Evolutionary conservation across 78 protist species (phyloP).

Genomic region (Parvularia atlantis): DNA sequence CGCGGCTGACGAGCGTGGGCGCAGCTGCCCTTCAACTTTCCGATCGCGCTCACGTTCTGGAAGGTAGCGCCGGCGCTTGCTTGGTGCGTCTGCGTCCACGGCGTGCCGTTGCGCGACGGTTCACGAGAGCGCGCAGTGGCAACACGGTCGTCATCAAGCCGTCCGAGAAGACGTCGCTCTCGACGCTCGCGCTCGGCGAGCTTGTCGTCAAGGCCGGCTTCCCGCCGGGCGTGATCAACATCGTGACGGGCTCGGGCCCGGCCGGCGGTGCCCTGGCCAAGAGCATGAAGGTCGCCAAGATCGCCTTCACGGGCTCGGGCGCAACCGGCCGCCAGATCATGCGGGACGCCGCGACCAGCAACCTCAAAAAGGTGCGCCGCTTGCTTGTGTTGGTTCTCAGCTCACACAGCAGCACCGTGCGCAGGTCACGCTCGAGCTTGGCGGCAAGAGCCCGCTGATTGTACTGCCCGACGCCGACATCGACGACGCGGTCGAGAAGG

Average conservation of each 20-base stretch:
- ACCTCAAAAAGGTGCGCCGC: too few species aligned
- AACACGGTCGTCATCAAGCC: conserved; percentile 75
- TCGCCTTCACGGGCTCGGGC: too few species aligned
- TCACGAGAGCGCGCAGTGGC: conserved; percentile 78
- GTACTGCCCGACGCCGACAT: conserved; percentile 68
- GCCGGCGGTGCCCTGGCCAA: too few species aligned
- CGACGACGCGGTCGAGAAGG: conserved; percentile 43
- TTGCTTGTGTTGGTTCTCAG: too few species aligned
- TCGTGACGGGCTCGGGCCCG: conserved; percentile 70
- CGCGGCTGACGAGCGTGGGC: conserved; percentile 18
- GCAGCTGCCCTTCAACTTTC: conserved; percentile 53
- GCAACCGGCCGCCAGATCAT: too few species aligned
- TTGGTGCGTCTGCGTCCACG: too few species aligned
- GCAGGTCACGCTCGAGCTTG: conserved; percentile 68
- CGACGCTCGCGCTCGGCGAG: conserved; percentile 58
- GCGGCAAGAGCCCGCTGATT: conserved; percentile 85
- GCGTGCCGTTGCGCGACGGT: conserved; percentile 20
- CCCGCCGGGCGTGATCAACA: conserved; percentile 82
- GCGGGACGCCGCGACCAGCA: too few species aligned
- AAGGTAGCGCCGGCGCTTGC: background rate
- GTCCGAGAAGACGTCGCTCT: conserved; percentile 71
- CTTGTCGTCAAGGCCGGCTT: conserved; percentile 70
- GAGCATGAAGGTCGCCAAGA: too few species aligned
- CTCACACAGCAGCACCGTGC: too few species aligned
- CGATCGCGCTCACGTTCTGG: background rate